Percentiles rank a stretch among this genome's conserved stretches.
Evolutionary conservation across 164 flowering plant genomes (phyloP).

Genomic region (Tetracentron sinense): DNA sequence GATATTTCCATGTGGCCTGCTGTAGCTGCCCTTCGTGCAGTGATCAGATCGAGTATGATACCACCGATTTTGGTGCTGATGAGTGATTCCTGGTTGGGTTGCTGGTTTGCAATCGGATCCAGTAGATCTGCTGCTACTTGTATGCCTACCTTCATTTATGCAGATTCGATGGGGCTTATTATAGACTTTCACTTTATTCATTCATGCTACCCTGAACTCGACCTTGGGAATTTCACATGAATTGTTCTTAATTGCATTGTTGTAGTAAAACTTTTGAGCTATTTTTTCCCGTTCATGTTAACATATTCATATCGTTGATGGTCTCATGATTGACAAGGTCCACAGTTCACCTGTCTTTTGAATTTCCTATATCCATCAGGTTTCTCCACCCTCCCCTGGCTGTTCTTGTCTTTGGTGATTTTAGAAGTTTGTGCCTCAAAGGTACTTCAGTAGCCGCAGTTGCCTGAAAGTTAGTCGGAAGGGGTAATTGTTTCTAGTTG

Average conservation of each 20-base stretch:
- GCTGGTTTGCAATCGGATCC: constrained; percentile 11
- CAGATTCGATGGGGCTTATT: not conserved
- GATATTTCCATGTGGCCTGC: constrained; percentile 11
- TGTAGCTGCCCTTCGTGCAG: constrained; percentile 18
- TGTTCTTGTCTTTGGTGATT: too few relatives aligned
- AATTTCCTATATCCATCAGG: not conserved
- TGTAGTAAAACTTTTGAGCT: not conserved
- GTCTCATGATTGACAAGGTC: not conserved
- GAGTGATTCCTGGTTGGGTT: constrained; percentile 4
- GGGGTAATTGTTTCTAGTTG: constrained; percentile 9
- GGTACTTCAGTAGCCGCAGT: constrained; percentile 32
- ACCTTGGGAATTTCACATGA: too few relatives aligned
- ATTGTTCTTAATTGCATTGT: too few relatives aligned
- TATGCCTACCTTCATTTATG: not conserved
- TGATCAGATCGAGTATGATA: constrained; percentile 8
- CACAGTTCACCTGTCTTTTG: not conserved
- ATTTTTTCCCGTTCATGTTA: not conserved
- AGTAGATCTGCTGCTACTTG: not conserved
- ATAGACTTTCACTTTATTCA: not conserved
- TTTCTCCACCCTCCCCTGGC: too few relatives aligned
- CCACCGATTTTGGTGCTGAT: constrained; percentile 11
- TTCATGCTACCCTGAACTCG: too few relatives aligned
- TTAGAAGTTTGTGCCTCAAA: too few relatives aligned
- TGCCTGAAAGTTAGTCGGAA: constrained; percentile 12
- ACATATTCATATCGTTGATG: not conserved